Evolutionary conservation across 768 basidiomycete genomes (phyloP).

Genomic region (Lactarius hatsudake): DNA sequence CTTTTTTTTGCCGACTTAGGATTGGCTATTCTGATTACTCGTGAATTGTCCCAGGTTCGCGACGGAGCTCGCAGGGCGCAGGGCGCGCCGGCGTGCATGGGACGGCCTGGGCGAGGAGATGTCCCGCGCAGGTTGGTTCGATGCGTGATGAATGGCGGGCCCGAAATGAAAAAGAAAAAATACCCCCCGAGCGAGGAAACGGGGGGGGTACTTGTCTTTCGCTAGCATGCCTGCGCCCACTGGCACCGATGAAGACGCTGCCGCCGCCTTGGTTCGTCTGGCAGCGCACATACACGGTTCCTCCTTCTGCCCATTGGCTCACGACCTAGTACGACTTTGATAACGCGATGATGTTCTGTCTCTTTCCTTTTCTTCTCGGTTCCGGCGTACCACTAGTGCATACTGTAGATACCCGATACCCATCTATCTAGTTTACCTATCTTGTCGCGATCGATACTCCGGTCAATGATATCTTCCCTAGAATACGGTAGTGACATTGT

Average conservation of each 20-base stretch:
- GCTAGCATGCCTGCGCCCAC: not conserved
- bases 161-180: not conserved
- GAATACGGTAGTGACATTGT: not conserved
- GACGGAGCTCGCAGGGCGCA: slow-evolving; percentile 77
- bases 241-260: not conserved
- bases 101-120: slow-evolving; percentile 72
- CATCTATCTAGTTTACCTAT: not conserved
- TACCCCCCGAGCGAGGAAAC: not conserved
- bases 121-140: slow-evolving; percentile 73
- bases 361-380: not conserved
- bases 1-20: not conserved
- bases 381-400: not conserved
- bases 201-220: no score
- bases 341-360: not conserved
- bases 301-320: not conserved
- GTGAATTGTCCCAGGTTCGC: slow-evolving; percentile 57
- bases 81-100: slow-evolving; percentile 61
- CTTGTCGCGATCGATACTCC: not conserved
- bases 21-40: not conserved
- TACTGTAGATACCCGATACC: not conserved
- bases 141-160: slow-evolving; percentile 31
- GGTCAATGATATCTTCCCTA: not conserved
- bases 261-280: not conserved
- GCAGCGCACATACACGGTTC: not conserved
- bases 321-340: not conserved